Evolutionary conservation across 441 rosid species (phyloP), one percentile per base, ranked within the genome.

Genomic region (Theobroma grandiflorum): DNA sequence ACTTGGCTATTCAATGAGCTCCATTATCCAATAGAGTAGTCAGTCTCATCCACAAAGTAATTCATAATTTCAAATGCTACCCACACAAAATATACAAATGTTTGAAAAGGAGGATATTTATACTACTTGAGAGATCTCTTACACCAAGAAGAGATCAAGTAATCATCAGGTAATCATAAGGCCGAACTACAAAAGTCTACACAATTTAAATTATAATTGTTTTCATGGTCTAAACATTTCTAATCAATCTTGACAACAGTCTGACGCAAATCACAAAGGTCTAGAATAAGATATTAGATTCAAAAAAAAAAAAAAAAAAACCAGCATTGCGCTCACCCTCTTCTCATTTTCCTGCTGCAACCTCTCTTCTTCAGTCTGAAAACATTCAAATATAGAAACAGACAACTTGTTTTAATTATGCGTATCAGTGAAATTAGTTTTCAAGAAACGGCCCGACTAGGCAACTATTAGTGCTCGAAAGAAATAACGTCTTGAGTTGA

Each of bases 331-430:
- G 72, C 85, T 83, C 65, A 95, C 99, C 88, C 79, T 85, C 52
- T 84, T 78, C 63, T 83, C 84, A 67, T 83, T 86, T 18, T 87
- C 91, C 85, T 92, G 97, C 83, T 81, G 81, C 77, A 83, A 77
- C 66, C 97, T 93, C 91, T 94, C 99, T 72, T 88, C 93, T 82
- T 95, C 98, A 40, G 89, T 90, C 98, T 97, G 88, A 11, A 72
- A 67, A 82, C 31, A 78, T 20, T 4, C 31, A 80, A 76, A 75
- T 67, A 79, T 15, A 64, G 31, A 15, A 57, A 42, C 6, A 73
- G 47, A 72, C 49, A 73, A 40, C 11, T 38, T 74, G 4, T 57
- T 26, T 14, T 47, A 52, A 53, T 72, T 11, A 20, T n/a, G 50
- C 40, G 65, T 33, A 33, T 33, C 43, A 35, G 6, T 71, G 12